Evolutionary conservation across 2,329 filamentous ascomycete genomes (phyloP).

Genomic region (Tolypocladium cylindrosporum): DNA sequence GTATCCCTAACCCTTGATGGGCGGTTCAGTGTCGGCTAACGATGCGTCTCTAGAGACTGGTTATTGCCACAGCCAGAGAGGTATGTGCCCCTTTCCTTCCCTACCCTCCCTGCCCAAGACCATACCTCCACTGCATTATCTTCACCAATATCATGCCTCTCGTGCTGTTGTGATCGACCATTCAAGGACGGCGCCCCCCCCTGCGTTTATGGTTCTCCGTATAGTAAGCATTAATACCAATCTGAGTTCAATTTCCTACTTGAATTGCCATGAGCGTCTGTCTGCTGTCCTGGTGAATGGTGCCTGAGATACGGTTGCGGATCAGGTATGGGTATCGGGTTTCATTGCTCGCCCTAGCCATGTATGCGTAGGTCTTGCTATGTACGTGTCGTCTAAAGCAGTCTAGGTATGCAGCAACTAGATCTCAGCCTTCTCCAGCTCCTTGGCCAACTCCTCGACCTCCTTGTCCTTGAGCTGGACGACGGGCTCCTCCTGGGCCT

Average conservation of each 20-base stretch:
- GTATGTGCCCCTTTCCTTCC: constrained; percentile 9
- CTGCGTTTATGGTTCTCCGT: neutral
- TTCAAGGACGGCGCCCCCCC: neutral
- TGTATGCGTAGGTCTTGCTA: neutral
- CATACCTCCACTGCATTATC: neutral
- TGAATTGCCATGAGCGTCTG: no score
- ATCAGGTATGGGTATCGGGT: constrained; percentile 16
- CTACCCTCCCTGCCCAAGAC: neutral
- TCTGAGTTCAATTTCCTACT: neutral
- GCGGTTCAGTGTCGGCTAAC: constrained; percentile 14
- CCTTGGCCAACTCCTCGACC: constrained; percentile 70
- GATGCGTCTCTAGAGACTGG: constrained; percentile 7
- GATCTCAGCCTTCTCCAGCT: constrained; percentile 60
- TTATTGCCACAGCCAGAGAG: constrained; percentile 10
- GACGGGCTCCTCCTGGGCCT: constrained; percentile 65
- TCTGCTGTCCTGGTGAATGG: neutral
- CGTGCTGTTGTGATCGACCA: neutral
- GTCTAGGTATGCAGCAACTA: constrained; percentile 16
- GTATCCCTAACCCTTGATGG: neutral
- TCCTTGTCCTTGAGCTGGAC: constrained; percentile 61
- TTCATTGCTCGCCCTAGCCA: constrained; percentile 13
- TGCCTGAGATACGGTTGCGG: neutral
- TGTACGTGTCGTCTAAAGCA: constrained; percentile 3
- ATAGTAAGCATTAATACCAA: neutral
- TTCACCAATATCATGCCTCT: neutral